Conservation (phyloP, 176 grass and related monocot species). For the Carex littledalei region DNA sequence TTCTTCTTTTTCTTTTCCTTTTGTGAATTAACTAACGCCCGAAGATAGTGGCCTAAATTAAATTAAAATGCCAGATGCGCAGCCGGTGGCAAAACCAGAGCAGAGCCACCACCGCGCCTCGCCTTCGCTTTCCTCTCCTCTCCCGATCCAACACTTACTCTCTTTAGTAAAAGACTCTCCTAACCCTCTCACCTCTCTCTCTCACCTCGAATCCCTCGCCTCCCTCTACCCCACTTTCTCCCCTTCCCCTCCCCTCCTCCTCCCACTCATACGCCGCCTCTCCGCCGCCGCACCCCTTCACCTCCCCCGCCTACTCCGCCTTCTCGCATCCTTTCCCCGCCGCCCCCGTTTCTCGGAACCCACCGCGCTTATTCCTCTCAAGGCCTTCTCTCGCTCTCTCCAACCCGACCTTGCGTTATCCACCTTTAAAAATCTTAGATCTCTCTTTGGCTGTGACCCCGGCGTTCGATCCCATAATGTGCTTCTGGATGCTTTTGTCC, state of each 20-base stretch:
- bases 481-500: slow-evolving; percentile 80
- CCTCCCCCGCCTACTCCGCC: slow-evolving; percentile 38
- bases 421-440: slow-evolving; percentile 50
- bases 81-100: slow-evolving; percentile 23
- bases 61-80: not conserved
- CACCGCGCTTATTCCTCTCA: slow-evolving; percentile 54
- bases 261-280: slow-evolving; percentile 71
- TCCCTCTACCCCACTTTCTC: slow-evolving; percentile 37
- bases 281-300: slow-evolving; percentile 37
- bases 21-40: no score
- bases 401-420: slow-evolving; percentile 64
- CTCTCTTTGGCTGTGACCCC: slow-evolving; percentile 61
- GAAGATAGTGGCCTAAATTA: not conserved
- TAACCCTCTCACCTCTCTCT: slow-evolving; percentile 45
- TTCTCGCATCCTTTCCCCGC: slow-evolving; percentile 33
- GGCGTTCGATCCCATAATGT: slow-evolving; percentile 78
- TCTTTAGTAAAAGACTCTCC: slow-evolving; percentile 48
- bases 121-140: not conserved
- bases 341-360: slow-evolving; percentile 62
- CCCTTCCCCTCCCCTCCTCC: slow-evolving; percentile 55
- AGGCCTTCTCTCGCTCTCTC: slow-evolving; percentile 71
- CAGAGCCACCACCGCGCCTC: not conserved
- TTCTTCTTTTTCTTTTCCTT: no score
- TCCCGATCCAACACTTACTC: slow-evolving; percentile 43
- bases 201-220: slow-evolving; percentile 50